Conservation (phyloP, 78 protist species). For the Creolimax fragrantissima region DNA sequence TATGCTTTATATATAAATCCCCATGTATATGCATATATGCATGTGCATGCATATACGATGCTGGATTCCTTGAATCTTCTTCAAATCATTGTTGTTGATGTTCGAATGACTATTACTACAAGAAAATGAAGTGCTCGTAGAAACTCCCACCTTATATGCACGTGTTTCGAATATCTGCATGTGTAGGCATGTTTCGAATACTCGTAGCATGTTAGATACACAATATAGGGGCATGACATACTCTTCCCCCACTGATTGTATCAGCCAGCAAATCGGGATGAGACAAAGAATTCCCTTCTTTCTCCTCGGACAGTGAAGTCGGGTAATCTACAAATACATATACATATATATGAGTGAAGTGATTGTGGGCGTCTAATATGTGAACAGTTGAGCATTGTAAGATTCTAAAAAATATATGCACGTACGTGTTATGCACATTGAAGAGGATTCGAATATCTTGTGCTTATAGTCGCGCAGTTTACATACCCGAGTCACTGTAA, state of each 20-base stretch:
- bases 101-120: not conserved
- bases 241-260: not conserved
- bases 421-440: too few species aligned
- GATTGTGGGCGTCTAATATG: too few species aligned
- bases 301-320: not conserved
- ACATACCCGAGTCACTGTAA: not conserved
- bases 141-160: not conserved
- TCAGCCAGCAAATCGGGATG: not conserved
- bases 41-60: not conserved
- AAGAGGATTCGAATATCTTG: too few species aligned
- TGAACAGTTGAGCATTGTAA: too few species aligned
- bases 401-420: not conserved
- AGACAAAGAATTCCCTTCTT: not conserved
- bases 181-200: not conserved
- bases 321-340: not conserved
- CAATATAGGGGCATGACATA: not conserved
- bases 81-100: not conserved
- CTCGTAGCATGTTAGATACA: not conserved
- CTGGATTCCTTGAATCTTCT: not conserved
- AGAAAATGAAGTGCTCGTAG: not conserved
- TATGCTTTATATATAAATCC: not conserved
- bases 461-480: too few species aligned
- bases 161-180: not conserved
- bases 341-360: not conserved
- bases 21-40: not conserved